A percentile compares a stretch with the other conserved stretches of the same genome.
Conservation (phyloP, 148 eudicot genomes). For the Vaccinium macrocarpon region DNA sequence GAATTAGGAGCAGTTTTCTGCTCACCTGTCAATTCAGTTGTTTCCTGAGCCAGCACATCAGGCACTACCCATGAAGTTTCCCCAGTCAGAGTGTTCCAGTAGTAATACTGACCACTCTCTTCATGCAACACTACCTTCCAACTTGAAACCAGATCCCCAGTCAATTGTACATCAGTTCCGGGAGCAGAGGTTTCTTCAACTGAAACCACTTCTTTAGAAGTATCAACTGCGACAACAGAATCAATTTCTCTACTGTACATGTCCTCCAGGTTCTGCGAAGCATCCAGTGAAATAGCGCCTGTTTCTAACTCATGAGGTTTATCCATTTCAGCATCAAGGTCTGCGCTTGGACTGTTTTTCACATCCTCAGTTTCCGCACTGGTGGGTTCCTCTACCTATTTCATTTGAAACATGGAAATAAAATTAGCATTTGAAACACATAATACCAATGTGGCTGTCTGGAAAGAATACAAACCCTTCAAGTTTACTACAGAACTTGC, state of each 20-base stretch:
- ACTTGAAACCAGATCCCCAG: conserved; percentile 35
- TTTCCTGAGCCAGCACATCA: conserved; percentile 47
- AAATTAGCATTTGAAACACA: conserved; percentile 14
- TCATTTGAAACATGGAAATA: conserved; percentile 2
- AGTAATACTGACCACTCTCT: conserved; percentile 83
- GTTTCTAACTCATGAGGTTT: conserved; percentile 26
- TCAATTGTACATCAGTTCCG: conserved; percentile 32
- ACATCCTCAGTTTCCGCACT: conserved; percentile 29
- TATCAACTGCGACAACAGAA: conserved; percentile 22
- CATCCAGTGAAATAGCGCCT: conserved; percentile 28
- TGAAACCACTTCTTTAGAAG: conserved; percentile 21
- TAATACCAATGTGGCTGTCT: not conserved
- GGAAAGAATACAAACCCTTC: not conserved
- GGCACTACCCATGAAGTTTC: conserved; percentile 97
- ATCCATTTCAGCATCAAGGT: conserved; percentile 28
- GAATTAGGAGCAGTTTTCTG: conserved; percentile 31
- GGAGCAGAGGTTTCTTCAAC: conserved; percentile 25
- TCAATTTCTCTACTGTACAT: conserved; percentile 23
- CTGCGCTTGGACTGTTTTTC: conserved; percentile 29
- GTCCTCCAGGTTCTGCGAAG: conserved; percentile 28
- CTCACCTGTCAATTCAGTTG: conserved; percentile 32
- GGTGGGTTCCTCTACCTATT: conserved; percentile 35
- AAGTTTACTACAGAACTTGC: not conserved
- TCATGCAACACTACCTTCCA: conserved; percentile 97
- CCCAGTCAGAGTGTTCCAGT: conserved; percentile 85